A percentile compares a stretch with the other conserved stretches of the same genome.
Evolutionary conservation across 495 filamentous ascomycete species (phyloP).

Genomic region (Apodospora peruviana): DNA sequence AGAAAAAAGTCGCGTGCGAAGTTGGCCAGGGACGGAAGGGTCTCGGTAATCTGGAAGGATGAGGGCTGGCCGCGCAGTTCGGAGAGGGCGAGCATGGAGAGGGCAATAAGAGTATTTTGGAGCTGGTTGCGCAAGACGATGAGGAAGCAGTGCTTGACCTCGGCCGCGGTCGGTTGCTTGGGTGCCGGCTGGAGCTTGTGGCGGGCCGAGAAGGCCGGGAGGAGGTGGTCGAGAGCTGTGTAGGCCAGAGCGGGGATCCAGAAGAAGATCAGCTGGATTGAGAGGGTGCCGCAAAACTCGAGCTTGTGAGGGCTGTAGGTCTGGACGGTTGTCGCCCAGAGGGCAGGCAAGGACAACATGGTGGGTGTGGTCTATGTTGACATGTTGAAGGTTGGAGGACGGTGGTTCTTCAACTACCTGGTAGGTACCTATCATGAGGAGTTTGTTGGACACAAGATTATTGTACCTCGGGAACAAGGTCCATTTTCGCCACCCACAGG

Average conservation of each 20-base stretch:
- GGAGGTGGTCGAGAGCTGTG: slow-evolving; percentile 34
- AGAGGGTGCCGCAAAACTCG: slow-evolving; percentile 41
- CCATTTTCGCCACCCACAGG: too few relatives aligned
- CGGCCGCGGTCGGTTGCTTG: slow-evolving; percentile 41
- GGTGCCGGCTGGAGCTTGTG: slow-evolving; percentile 54
- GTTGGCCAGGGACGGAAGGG: slow-evolving; percentile 28
- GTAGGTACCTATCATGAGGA: too few relatives aligned
- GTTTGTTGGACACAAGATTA: too few relatives aligned
- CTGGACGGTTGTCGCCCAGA: slow-evolving; percentile 16
- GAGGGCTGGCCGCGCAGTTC: slow-evolving; percentile 15
- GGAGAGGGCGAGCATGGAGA: slow-evolving; percentile 22
- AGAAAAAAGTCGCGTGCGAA: slow-evolving; percentile 48
- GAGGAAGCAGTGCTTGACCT: slow-evolving; percentile 40
- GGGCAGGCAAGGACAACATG: neutral
- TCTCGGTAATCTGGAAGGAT: slow-evolving; percentile 29
- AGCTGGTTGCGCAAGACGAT: slow-evolving; percentile 45
- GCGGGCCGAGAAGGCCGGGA: slow-evolving; percentile 41
- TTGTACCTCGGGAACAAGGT: too few relatives aligned
- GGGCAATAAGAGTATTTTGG: slow-evolving; percentile 32
- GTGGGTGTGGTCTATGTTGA: too few relatives aligned
- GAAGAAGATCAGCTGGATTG: slow-evolving; percentile 44
- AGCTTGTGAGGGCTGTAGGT: slow-evolving; percentile 12
- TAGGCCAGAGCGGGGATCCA: slow-evolving; percentile 45
- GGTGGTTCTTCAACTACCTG: too few relatives aligned
- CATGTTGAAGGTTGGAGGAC: too few relatives aligned